Percentiles rank a stretch among this genome's conserved stretches.
phyloP scores from a whole-genome alignment of 768 basidiomycete species.

The Serendipita indica region DNA sequence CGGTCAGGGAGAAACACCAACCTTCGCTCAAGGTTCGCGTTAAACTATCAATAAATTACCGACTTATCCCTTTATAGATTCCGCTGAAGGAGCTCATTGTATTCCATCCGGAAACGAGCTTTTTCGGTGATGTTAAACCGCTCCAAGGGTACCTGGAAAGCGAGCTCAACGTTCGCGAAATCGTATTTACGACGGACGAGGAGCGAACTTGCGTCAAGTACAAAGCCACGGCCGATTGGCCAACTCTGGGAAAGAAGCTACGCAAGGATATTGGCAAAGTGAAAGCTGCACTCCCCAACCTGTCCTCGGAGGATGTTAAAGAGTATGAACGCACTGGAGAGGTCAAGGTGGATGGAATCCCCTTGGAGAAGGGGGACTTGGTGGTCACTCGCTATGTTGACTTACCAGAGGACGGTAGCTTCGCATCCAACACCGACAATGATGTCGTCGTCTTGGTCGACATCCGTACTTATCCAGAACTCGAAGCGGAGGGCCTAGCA shows the following conservation, averaged over 20 bases:
- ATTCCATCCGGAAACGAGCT: conserved; percentile 77
- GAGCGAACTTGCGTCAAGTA: conserved; percentile 73
- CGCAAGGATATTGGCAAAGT: conserved; percentile 84
- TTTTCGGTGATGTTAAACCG: conserved; percentile 70
- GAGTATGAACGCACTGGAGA: conserved; percentile 57
- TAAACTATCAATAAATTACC: background rate
- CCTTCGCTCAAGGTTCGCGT: conserved; percentile 76
- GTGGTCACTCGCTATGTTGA: conserved; percentile 85
- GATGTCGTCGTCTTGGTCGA: conserved; percentile 93
- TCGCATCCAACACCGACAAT: conserved; percentile 64
- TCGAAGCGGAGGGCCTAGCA: conserved; percentile 76
- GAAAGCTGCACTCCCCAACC: conserved; percentile 66
- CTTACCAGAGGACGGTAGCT: conserved; percentile 47
- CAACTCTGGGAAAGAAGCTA: conserved; percentile 83
- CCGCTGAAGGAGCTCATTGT: conserved; percentile 85
- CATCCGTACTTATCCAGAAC: conserved; percentile 70
- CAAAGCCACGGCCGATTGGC: conserved; percentile 87
- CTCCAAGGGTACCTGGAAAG: conserved; percentile 81
- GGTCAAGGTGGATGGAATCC: conserved; percentile 76
- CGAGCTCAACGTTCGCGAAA: conserved; percentile 86
- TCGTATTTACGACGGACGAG: conserved; percentile 85
- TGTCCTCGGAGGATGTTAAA: conserved; percentile 74
- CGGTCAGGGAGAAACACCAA: conserved; percentile 73
- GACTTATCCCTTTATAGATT: conserved; percentile 34
- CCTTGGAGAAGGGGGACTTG: conserved; percentile 81